Percentiles rank a stretch among this genome's conserved stretches.
Evolutionary conservation across 2,329 filamentous ascomycete species (phyloP).

Genomic region (Knufia fluminis): DNA sequence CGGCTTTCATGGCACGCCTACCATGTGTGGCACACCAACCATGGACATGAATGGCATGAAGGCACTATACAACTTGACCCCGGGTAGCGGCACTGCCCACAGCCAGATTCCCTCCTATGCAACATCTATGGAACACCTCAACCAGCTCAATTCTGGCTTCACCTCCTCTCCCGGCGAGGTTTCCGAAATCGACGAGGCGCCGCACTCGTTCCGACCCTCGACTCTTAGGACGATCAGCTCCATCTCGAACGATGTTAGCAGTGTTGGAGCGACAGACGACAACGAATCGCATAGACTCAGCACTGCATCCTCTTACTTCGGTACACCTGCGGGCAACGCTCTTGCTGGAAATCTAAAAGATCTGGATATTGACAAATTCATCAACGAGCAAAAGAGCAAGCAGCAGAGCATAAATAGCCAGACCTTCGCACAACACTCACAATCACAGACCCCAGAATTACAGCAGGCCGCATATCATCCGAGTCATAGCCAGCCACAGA

Average conservation of each 20-base stretch:
- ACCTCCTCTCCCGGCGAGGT: slow-evolving; percentile 42
- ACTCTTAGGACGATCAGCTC: slow-evolving; percentile 27
- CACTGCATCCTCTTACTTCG: slow-evolving; percentile 35
- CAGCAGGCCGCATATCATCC: not conserved
- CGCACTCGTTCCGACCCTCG: slow-evolving; percentile 26
- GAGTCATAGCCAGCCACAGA: not conserved
- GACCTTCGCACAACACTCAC: not conserved
- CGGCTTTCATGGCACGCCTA: slow-evolving; percentile 25
- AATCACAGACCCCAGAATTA: slow-evolving; percentile 2
- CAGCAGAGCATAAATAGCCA: slow-evolving; percentile 12
- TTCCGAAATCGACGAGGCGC: slow-evolving; percentile 40
- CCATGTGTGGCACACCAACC: slow-evolving; percentile 9
- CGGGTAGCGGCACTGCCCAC: slow-evolving; percentile 28
- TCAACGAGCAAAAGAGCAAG: slow-evolving; percentile 17
- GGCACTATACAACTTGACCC: not conserved
- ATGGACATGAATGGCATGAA: slow-evolving; percentile 7
- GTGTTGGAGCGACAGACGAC: slow-evolving; percentile 31
- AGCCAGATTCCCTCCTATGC: slow-evolving; percentile 39
- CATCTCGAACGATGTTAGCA: slow-evolving; percentile 26
- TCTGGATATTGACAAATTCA: slow-evolving; percentile 32
- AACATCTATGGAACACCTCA: slow-evolving; percentile 35
- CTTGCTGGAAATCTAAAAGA: slow-evolving; percentile 33
- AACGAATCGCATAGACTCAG: slow-evolving; percentile 34
- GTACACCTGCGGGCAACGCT: slow-evolving; percentile 33
- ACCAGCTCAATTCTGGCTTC: slow-evolving; percentile 29